Conservation (phyloP, 139 green algal species). For the Micractinium conductrix region DNA sequence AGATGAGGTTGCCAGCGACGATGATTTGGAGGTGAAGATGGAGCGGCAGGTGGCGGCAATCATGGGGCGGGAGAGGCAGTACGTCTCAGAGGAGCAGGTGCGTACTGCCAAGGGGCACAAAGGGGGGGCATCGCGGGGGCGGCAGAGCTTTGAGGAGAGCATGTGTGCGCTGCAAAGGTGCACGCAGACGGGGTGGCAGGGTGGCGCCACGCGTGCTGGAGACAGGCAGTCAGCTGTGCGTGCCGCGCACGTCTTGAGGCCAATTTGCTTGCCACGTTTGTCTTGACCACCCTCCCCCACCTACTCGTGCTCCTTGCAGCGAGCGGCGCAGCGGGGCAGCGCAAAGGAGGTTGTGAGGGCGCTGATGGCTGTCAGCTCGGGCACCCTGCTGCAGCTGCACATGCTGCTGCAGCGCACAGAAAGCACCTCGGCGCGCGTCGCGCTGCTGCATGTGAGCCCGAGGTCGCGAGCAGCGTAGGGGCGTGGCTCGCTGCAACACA, state of each 20-base stretch:
- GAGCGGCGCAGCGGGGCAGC: conserved; percentile 12
- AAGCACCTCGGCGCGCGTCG: neutral
- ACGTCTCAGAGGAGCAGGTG: neutral
- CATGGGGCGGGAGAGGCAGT: conserved; percentile 4
- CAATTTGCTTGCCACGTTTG: neutral
- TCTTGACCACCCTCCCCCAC: too few species aligned
- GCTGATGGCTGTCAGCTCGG: neutral
- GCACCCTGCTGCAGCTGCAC: conserved; percentile 27
- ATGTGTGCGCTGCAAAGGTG: too few species aligned
- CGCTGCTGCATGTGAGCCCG: neutral
- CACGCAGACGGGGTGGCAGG: too few species aligned
- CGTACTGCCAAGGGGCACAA: too few species aligned
- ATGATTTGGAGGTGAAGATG: conserved; percentile 18
- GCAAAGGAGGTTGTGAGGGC: conserved; percentile 42
- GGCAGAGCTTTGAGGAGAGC: neutral
- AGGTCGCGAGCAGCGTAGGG: neutral
- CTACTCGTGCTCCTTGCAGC: neutral
- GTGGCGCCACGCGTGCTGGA: neutral
- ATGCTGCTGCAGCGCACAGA: conserved; percentile 11
- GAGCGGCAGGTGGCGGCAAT: neutral
- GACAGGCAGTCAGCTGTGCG: neutral
- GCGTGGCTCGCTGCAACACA: neutral
- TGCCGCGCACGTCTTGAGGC: too few species aligned
- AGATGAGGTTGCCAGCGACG: conserved; percentile 20
- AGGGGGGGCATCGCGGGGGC: too few species aligned